These are phyloP conservation scores for Colletotrichum sansevieriae DNA, from an alignment of 2,329 filamentous ascomycete species.

Conservation along the genomic window DNA sequence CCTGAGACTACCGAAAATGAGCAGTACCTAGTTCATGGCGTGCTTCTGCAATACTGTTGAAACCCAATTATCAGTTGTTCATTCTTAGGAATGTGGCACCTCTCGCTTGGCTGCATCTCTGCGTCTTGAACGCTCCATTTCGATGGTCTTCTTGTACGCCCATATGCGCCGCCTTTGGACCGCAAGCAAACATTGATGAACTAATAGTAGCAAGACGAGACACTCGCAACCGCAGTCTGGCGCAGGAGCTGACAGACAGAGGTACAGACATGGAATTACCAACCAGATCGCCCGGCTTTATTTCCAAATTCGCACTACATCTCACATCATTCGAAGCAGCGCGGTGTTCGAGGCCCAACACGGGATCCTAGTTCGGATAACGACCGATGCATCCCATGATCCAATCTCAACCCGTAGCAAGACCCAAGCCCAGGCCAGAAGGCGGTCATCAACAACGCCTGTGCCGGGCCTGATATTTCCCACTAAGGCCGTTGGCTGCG, in stretches of 20 bases:
- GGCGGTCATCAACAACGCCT: slow-evolving; percentile 27
- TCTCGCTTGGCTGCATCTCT: slow-evolving; percentile 12
- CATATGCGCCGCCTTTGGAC: not conserved
- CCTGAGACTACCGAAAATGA: slow-evolving; percentile 9
- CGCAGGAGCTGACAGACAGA: not conserved
- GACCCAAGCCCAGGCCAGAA: slow-evolving; percentile 17
- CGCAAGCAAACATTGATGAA: slow-evolving; percentile 2
- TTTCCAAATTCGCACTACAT: slow-evolving; percentile 19
- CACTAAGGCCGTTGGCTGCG: slow-evolving; percentile 17
- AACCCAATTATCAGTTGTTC: slow-evolving; percentile 13
- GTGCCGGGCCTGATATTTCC: slow-evolving; percentile 31
- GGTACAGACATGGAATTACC: not conserved
- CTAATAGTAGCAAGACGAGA: not conserved
- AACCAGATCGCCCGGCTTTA: slow-evolving; percentile 8
- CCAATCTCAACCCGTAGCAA: slow-evolving; percentile 22
- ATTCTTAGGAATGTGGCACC: slow-evolving; percentile 23
- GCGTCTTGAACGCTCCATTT: slow-evolving; percentile 3
- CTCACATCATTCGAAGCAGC: slow-evolving; percentile 23
- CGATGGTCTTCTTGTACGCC: not conserved
- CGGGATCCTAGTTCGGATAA: slow-evolving; percentile 33
- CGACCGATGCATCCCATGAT: slow-evolving; percentile 11
- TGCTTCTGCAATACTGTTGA: slow-evolving; percentile 16
- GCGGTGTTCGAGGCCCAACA: slow-evolving; percentile 27
- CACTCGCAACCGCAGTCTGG: not conserved
- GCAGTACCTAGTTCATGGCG: not conserved